Evolutionary conservation across 371 early-diverging fungal species (phyloP).

Genomic region (Funneliformis caledonium): DNA sequence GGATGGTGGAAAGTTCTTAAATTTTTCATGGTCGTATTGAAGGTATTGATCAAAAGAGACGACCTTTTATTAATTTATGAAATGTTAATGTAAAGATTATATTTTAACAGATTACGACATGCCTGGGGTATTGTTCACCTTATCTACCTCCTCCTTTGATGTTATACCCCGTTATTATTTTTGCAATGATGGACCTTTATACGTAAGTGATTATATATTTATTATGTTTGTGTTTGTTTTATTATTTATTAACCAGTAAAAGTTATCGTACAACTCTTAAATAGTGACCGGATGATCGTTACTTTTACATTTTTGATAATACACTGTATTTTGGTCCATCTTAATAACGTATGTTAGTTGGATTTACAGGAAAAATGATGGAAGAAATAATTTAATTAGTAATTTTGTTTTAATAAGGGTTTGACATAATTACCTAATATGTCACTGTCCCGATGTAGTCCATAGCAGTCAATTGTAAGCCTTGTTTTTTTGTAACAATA

Average conservation of each 20-base stretch:
- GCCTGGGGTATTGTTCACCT: conserved; percentile 22
- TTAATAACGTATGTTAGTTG: too few species aligned
- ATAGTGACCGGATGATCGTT: too few species aligned
- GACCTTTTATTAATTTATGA: neutral
- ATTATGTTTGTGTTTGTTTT: neutral
- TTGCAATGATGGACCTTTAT: conserved; percentile 22
- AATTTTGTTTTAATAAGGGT: too few species aligned
- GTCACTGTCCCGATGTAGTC: too few species aligned
- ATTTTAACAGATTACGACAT: conserved; percentile 4
- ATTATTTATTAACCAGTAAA: neutral
- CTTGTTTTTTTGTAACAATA: too few species aligned
- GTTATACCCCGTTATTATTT: conserved; percentile 21
- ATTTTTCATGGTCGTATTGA: neutral
- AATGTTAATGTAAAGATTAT: neutral
- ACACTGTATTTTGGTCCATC: too few species aligned
- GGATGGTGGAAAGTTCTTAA: neutral
- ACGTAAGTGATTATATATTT: conserved; percentile 1
- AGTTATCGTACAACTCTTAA: too few species aligned
- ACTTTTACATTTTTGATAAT: too few species aligned
- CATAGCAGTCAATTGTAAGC: too few species aligned
- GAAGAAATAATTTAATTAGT: too few species aligned
- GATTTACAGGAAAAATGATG: too few species aligned
- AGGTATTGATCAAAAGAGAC: neutral
- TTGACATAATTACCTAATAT: too few species aligned
- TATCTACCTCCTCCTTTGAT: conserved; percentile 19